Conservation (phyloP, 768 basidiomycete species). For the Serendipita vermifera region DNA sequence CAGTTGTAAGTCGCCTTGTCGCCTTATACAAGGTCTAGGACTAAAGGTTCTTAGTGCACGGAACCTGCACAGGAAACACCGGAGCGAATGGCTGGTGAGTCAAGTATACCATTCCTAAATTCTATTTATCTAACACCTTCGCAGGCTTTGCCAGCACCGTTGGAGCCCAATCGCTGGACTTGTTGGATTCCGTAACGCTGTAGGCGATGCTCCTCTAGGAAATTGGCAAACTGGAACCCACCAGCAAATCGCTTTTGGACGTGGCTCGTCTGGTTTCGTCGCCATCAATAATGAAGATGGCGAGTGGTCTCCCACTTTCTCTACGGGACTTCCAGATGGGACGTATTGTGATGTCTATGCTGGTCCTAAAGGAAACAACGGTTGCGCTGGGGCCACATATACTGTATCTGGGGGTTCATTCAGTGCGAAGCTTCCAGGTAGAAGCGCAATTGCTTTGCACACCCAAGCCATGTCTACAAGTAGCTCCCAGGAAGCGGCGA, state of each 20-base stretch:
- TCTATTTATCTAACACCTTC: neutral
- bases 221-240: conserved; percentile 47
- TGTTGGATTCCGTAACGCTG: conserved; percentile 19
- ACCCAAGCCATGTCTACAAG: conserved; percentile 10
- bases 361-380: conserved; percentile 29
- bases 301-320: conserved; percentile 42
- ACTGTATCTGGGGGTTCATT: conserved; percentile 38
- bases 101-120: neutral
- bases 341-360: conserved; percentile 53
- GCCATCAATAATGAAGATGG: conserved; percentile 54
- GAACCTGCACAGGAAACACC: conserved; percentile 37
- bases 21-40: too few relatives aligned
- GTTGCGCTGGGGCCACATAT: conserved; percentile 35
- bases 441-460: conserved; percentile 29
- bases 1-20: conserved; percentile 41
- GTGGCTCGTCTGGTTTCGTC: conserved; percentile 47
- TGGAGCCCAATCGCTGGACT: conserved; percentile 45
- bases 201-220: conserved; percentile 21
- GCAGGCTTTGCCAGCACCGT: conserved; percentile 49
- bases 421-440: conserved; percentile 35
- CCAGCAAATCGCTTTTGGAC: conserved; percentile 52
- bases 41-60: conserved; percentile 29
- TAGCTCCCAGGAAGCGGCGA: neutral
- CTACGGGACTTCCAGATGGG: conserved; percentile 44
- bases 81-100: conserved; percentile 39